Base-by-base conservation (phyloP, 1,139 yeast genomes). In the Hansenula sp. region DNA sequence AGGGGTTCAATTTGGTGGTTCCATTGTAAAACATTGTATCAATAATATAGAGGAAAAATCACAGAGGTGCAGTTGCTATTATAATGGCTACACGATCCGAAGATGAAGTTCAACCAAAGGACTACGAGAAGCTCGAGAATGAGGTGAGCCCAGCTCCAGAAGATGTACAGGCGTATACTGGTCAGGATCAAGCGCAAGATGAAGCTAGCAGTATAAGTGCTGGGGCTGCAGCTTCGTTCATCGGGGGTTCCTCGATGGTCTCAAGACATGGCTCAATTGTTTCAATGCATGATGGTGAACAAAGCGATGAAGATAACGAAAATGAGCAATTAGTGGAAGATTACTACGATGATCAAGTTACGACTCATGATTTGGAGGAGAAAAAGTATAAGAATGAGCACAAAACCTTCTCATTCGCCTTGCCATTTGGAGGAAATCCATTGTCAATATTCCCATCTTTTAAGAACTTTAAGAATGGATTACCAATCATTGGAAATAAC, bases 401-500 rank as follows among this genome's bases (percentile, higher is more conserved):
- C 37, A 68, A 67, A 46, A 60, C 68, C 10, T 70, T 71, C 44
- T 57, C 73, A 2, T 69, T 70, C 44, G 57, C 68, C 8, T 51
- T 71, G 32, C 77, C 76, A 1, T 65, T 71, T 44, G 73, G 73
- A 13, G 64, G 68, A 3, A 60, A 55, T 12, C 46, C 60, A 22
- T 32, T 54, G 19, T 33, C 52, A 3, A 43, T 52, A 39, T 38
- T 57, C 20, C 59, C 56, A 34, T 54, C 55, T 22, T 42, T 59
- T 9, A 44, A 43, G 19, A 56, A 38, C 40, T 54, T 57, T 44
- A 58, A 40, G 37, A 46, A 34, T 40, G 55, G 44, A 36, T 44
- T 50, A 3, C 46, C 52, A 26, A 42, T 50, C 31, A 41, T 51
- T 34, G 55, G 47, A 43, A 54, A 22, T 57, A 59, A 65, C 64